A percentile compares a stretch with the other conserved stretches of the same genome.
Conservation (phyloP, 768 basidiomycete genomes). For the Termitomyces sp. region DNA sequence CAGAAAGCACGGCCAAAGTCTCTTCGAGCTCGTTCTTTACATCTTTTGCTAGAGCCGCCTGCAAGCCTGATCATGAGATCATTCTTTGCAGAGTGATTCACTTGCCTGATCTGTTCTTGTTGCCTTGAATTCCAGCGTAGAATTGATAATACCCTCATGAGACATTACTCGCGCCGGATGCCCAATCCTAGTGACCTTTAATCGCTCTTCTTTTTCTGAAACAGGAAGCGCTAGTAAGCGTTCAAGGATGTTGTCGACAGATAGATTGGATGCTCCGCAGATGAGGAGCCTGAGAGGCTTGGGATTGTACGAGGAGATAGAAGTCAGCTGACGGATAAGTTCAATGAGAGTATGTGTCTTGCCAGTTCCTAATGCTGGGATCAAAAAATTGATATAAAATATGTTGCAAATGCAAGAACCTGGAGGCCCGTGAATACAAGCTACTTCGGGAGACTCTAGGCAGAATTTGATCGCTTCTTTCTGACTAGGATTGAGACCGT, state of each 20-base stretch:
- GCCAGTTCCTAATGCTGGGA: slow-evolving; percentile 61
- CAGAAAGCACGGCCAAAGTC: slow-evolving; percentile 61
- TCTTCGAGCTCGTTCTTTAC: slow-evolving; percentile 83
- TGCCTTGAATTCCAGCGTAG: slow-evolving; percentile 73
- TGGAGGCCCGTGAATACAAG: slow-evolving; percentile 97
- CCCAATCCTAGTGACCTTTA: slow-evolving; percentile 84
- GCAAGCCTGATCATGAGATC: slow-evolving; percentile 9
- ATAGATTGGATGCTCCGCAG: slow-evolving; percentile 91
- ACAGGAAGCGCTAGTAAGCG: slow-evolving; percentile 66
- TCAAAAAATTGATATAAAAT: not conserved
- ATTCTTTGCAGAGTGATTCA: not conserved
- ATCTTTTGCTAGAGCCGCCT: slow-evolving; percentile 84
- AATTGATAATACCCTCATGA: slow-evolving; percentile 59
- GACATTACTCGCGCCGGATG: slow-evolving; percentile 93
- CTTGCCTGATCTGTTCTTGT: slow-evolving; percentile 65
- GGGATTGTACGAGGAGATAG: slow-evolving; percentile 40
- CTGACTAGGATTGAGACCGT: slow-evolving; percentile 78
- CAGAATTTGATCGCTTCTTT: slow-evolving; percentile 80
- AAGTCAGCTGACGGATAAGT: slow-evolving; percentile 80
- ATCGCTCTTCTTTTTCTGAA: slow-evolving; percentile 41
- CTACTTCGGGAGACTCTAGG: slow-evolving; percentile 77
- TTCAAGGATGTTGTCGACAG: slow-evolving; percentile 94
- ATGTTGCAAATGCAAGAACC: slow-evolving; percentile 39
- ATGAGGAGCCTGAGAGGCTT: slow-evolving; percentile 69
- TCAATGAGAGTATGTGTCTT: slow-evolving; percentile 97